Evolutionary conservation across 2,329 filamentous ascomycete genomes (phyloP), one percentile per base, ranked within the genome.

Genomic region (Colletotrichum tanaceti): DNA sequence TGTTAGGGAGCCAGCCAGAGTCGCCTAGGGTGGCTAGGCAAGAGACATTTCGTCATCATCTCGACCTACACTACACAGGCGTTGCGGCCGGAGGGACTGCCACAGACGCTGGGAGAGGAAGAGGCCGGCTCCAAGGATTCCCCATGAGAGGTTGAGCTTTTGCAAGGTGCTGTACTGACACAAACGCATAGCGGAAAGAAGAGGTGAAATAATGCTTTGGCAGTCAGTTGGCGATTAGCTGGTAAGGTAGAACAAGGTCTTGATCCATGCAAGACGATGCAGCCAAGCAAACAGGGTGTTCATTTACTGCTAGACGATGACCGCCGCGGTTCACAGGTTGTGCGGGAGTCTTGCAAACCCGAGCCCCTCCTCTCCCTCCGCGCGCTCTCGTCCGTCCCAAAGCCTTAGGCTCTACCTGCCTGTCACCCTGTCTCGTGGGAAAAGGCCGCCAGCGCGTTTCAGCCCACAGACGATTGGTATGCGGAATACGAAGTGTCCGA

Each of bases 241-340:
- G 41, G 61, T 63, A 64, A 73, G 70, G 68, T 70, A 39, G 39
- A 58, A 72, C 63, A 63, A 52, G 43, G 38, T 35, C 32, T 35
- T 10, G 32, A 35, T 22, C 52, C 35, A 59, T 61, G 70, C 67
- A 65, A 63, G 63, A 68, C 58, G 65, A 63, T 73, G 71, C 72
- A 73, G 63, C 63, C 66, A 69, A 66, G 62, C 63, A 66, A 38
- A 32, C 52, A 35, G 54, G 38, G 3, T 67, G 24, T 32, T 62
- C 50, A 62, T 57, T 46, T 58, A 63, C 38, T 66, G 50, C 50
- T 53, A 50, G 44, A 63, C 46, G 50, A 54, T 62, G 54, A 35
- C 65, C 35, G n/a, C 54, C 49, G 32, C 18, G 35, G 43, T 58
- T 32, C 46, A 10, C 46, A 10, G 14, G 43, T 28, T 24, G 20